Evolutionary conservation across 176 grass and related monocot species (phyloP).

Genomic region (Aegilops sharonensis): DNA sequence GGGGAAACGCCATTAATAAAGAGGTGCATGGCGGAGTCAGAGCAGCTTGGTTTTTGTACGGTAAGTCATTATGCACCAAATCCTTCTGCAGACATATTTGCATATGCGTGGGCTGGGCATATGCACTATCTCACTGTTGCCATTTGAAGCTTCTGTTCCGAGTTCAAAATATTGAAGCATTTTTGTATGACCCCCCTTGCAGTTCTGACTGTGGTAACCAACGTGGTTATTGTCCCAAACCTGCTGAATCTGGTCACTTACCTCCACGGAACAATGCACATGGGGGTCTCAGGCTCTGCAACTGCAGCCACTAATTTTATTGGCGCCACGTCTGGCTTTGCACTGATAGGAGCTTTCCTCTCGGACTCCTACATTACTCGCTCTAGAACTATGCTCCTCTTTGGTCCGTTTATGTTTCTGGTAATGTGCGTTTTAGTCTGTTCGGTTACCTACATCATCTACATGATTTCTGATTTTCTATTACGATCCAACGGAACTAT

Average conservation of each 20-base stretch:
- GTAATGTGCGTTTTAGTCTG: conserved; percentile 34
- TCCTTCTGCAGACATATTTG: not conserved
- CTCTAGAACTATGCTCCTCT: conserved; percentile 54
- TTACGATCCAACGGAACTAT: too few relatives aligned
- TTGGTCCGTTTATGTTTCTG: conserved; percentile 63
- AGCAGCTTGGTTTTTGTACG: conserved; percentile 44
- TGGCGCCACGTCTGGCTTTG: conserved; percentile 48
- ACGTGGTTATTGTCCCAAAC: conserved; percentile 35
- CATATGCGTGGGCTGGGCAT: not conserved
- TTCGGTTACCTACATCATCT: not conserved
- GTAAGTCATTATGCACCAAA: conserved; percentile 30
- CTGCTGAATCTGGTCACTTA: conserved; percentile 59
- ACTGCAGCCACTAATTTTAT: conserved; percentile 51
- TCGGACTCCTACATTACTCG: conserved; percentile 63
- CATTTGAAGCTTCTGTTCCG: conserved; percentile 1
- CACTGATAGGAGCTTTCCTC: conserved; percentile 61
- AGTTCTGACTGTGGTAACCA: conserved; percentile 40
- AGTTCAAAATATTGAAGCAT: not conserved
- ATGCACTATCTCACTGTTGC: not conserved
- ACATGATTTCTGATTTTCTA: too few relatives aligned
- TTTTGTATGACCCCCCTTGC: not conserved
- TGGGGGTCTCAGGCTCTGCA: conserved; percentile 46
- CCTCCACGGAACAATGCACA: conserved; percentile 57
- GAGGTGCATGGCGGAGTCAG: conserved; percentile 51
- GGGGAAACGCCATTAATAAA: conserved; percentile 39